Conservation (phyloP, 805 yeast species). For the Cephaloascus fragrans region DNA sequence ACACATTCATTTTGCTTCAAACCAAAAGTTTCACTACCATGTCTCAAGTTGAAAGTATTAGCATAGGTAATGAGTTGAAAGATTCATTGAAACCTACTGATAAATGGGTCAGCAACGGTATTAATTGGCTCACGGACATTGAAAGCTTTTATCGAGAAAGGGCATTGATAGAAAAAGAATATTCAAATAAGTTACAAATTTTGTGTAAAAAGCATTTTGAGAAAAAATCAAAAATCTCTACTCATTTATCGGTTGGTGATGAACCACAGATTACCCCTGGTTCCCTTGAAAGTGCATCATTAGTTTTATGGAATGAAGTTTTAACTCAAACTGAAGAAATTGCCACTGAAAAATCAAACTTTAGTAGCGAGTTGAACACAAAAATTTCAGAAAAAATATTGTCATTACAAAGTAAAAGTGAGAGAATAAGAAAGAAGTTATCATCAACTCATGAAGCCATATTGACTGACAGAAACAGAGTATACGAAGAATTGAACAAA, state of each 20-base stretch:
- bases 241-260: conserved; percentile 79
- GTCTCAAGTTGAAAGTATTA: neutral
- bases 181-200: conserved; percentile 54
- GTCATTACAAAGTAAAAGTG: conserved; percentile 43
- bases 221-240: conserved; percentile 61
- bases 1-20: too few species aligned
- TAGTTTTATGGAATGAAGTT: conserved; percentile 87
- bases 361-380: conserved; percentile 49
- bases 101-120: conserved; percentile 70
- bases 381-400: conserved; percentile 55
- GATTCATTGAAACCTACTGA: conserved; percentile 73
- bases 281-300: conserved; percentile 76
- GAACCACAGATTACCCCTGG: conserved; percentile 91
- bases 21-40: too few species aligned
- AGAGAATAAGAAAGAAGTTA: conserved; percentile 44
- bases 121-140: conserved; percentile 68
- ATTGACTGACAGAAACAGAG: conserved; percentile 30
- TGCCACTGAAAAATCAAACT: conserved; percentile 52
- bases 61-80: conserved; percentile 63
- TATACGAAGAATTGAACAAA: conserved; percentile 49
- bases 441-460: conserved; percentile 52
- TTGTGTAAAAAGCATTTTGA: conserved; percentile 63
- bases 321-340: conserved; percentile 74
- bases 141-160: conserved; percentile 81
- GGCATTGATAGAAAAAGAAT: conserved; percentile 74